Conservation (phyloP, 2,329 filamentous ascomycete species). For the Botryotinia globosa region DNA sequence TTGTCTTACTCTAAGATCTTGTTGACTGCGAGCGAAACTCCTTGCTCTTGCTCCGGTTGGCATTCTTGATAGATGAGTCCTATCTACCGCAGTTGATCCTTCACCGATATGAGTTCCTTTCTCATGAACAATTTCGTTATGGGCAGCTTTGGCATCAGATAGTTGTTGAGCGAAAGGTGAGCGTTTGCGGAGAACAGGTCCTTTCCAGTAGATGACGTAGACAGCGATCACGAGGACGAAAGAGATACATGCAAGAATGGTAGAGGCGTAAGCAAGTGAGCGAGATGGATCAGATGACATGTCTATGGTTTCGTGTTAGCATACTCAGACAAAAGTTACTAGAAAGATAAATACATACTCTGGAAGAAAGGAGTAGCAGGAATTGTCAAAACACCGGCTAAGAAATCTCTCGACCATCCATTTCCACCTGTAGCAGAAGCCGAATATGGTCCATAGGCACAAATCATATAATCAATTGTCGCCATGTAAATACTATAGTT, state of each 20-base stretch:
- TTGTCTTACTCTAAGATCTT: slow-evolving; percentile 31
- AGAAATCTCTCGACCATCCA: slow-evolving; percentile 69
- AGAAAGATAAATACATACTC: slow-evolving; percentile 37
- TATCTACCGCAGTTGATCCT: background rate
- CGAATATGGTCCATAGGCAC: slow-evolving; percentile 69
- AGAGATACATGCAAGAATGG: slow-evolving; percentile 61
- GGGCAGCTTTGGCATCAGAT: slow-evolving; percentile 39
- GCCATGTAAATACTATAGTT: slow-evolving; percentile 73
- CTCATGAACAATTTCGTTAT: background rate
- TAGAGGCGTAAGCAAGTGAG: slow-evolving; percentile 58
- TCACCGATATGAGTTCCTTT: background rate
- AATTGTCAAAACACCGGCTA: slow-evolving; percentile 69
- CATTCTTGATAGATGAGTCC: slow-evolving; percentile 22
- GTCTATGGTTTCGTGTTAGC: slow-evolving; percentile 7
- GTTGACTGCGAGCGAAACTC: slow-evolving; percentile 28
- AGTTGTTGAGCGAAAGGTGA: slow-evolving; percentile 66
- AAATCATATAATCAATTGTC: slow-evolving; percentile 75
- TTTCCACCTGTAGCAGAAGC: slow-evolving; percentile 75
- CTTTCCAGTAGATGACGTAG: slow-evolving; percentile 65
- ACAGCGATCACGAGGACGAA: slow-evolving; percentile 60
- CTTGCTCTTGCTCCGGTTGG: slow-evolving; percentile 26
- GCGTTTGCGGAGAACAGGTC: slow-evolving; percentile 55
- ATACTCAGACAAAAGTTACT: background rate
- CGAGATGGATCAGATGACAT: slow-evolving; percentile 50
- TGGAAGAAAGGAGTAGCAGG: slow-evolving; percentile 63